phyloP scores from a whole-genome alignment of 2,329 filamentous ascomycete species.

The Westerdykella ornata region DNA sequence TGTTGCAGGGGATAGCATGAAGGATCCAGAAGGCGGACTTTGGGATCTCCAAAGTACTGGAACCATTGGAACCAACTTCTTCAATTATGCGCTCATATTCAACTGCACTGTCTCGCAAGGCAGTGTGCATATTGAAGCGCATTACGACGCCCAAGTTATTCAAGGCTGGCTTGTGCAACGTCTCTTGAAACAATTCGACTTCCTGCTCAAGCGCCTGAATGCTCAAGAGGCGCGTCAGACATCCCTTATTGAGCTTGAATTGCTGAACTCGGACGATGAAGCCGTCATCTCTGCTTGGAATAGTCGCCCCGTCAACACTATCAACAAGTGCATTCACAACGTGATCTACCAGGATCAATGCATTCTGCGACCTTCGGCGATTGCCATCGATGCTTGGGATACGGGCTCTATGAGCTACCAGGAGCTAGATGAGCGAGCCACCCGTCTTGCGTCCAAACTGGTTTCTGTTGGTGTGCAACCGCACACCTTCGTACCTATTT shows the following conservation, averaged over 20 bases:
- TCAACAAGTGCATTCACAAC: slow-evolving; percentile 26
- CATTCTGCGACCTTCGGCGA: slow-evolving; percentile 12
- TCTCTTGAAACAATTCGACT: slow-evolving; percentile 26
- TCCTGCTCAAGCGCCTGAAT: slow-evolving; percentile 22
- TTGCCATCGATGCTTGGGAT: slow-evolving; percentile 29
- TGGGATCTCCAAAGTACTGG: slow-evolving; percentile 31
- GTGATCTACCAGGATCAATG: slow-evolving; percentile 22
- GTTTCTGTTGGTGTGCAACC: slow-evolving; percentile 20
- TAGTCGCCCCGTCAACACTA: slow-evolving; percentile 14
- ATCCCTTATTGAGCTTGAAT: slow-evolving; percentile 13
- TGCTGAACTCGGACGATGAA: slow-evolving; percentile 20
- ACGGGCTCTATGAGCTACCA: slow-evolving; percentile 19
- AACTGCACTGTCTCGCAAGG: slow-evolving; percentile 21
- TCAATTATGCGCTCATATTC: slow-evolving; percentile 33
- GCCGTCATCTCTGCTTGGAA: slow-evolving; percentile 22
- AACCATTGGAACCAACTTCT: slow-evolving; percentile 31
- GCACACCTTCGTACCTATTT: slow-evolving; percentile 26
- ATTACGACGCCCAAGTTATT: slow-evolving; percentile 27
- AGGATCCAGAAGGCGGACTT: slow-evolving; percentile 23
- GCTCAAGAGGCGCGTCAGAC: slow-evolving; percentile 5
- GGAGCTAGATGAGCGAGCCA: slow-evolving; percentile 24
- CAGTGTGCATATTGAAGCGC: slow-evolving; percentile 22
- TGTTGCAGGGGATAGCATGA: slow-evolving; percentile 24
- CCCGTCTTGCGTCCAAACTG: slow-evolving; percentile 20
- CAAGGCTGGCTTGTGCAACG: slow-evolving; percentile 23